Evolutionary conservation across 2,329 filamentous ascomycete species (phyloP), one percentile per base, ranked within the genome.

Genomic region (Ascochyta pisi): DNA sequence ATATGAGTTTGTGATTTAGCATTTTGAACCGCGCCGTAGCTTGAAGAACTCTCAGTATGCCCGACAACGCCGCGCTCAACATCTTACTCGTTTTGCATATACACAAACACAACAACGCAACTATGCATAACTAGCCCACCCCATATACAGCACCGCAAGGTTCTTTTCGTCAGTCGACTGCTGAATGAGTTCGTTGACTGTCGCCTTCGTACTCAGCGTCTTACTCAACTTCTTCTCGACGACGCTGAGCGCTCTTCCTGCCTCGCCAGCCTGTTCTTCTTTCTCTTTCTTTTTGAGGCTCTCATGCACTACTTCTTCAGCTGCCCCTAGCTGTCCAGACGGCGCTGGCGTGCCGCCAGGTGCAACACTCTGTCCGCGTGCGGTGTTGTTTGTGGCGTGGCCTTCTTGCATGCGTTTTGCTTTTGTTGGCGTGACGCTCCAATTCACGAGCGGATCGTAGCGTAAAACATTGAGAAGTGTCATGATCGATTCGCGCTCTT

Each of bases 401-500:
- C 83, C 85, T 65, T 88, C 85, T 68, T 89, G 87, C 83, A 89
- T 88, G 50, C 83, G 82, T 72, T 85, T 87, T 52, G 87, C 83
- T 44, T 86, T 83, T 15, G 88, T 74, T 0, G 86, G 86, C 10
- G 91, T 95, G 52, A 97, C 88, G 33, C 91, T 94, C 95, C 95
- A 99, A 58, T 88, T 95, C 75, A 98, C 96, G 58, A 99, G 79
- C 1, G 95, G 96, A 81, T 99, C 95, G 76, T 97, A 98, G n/a
- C 96, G 89, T 56, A 99, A 81, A 22, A 99, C 96, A 71, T 99
- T 96, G 19, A 99, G 86, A 49, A 99, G 92, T 0, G 95, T 98
- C 93, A 97, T 98, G 78, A 99, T 99, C 40, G 90, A 93, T 73
- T 96, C 96, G 12, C 91, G 91, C 74, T 99, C 95, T 67, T 96